A percentile compares a stretch with the other conserved stretches of the same genome.
Evolutionary conservation across 1,139 yeast species (phyloP).

Genomic region (Blastobotrys buckinghamii): DNA sequence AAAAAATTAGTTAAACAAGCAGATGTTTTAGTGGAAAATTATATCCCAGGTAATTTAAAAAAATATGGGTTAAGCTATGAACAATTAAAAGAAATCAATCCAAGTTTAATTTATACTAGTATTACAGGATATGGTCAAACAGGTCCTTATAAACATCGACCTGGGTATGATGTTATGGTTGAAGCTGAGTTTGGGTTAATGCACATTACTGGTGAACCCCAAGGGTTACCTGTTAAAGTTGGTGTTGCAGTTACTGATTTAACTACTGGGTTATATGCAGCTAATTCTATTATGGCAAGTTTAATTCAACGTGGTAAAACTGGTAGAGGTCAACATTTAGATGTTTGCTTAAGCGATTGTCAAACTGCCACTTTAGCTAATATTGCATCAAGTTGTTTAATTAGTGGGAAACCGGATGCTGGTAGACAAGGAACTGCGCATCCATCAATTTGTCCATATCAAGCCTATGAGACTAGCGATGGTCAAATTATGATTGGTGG

Average conservation of each 20-base stretch:
- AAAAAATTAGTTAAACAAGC: slow-evolving; percentile 29
- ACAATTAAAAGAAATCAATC: slow-evolving; percentile 26
- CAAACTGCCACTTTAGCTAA: slow-evolving; percentile 39
- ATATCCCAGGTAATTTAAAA: slow-evolving; percentile 36
- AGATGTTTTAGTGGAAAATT: slow-evolving; percentile 40
- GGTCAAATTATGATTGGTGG: slow-evolving; percentile 40
- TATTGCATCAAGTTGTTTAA: slow-evolving; percentile 37
- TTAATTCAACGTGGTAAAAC: slow-evolving; percentile 34
- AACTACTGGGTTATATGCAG: slow-evolving; percentile 39
- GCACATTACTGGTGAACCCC: slow-evolving; percentile 41
- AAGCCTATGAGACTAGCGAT: slow-evolving; percentile 36
- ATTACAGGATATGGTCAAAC: slow-evolving; percentile 40
- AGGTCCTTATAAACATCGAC: slow-evolving; percentile 35
- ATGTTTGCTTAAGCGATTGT: slow-evolving; percentile 36
- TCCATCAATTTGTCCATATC: slow-evolving; percentile 40
- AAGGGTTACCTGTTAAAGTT: slow-evolving; percentile 39
- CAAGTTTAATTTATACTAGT: slow-evolving; percentile 35
- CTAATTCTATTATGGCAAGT: slow-evolving; percentile 37
- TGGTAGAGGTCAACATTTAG: slow-evolving; percentile 37
- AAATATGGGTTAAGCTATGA: slow-evolving; percentile 36
- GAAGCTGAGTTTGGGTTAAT: slow-evolving; percentile 42
- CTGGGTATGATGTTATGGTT: slow-evolving; percentile 43
- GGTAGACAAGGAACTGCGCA: slow-evolving; percentile 41
- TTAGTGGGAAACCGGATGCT: slow-evolving; percentile 37
- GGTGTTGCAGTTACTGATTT: slow-evolving; percentile 42